These are phyloP conservation scores for Eudorina sp. DNA, from an alignment of 139 green algal species.

Conservation along the genomic window DNA sequence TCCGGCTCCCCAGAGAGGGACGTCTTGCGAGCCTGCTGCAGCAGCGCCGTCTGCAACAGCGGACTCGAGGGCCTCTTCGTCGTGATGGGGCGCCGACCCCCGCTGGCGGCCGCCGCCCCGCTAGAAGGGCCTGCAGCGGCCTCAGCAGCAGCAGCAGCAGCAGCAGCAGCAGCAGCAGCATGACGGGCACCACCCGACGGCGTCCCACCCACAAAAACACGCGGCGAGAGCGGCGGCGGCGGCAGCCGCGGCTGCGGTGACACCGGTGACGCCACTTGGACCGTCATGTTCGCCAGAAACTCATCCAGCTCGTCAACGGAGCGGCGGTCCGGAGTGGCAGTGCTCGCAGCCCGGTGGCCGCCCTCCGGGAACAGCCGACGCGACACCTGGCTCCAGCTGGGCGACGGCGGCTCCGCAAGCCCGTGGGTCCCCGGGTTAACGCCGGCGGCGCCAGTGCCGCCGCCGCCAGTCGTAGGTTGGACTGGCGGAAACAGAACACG, in stretches of 20 bases:
- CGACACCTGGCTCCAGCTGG: neutral
- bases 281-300: neutral
- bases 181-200: neutral
- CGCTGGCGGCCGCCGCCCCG: no score
- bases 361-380: neutral
- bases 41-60: constrained; percentile 2
- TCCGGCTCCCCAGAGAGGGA: neutral
- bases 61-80: neutral
- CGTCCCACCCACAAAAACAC: neutral
- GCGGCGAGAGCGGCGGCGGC: neutral
- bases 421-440: no score
- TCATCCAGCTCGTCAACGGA: constrained; percentile 9
- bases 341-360: neutral
- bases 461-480: neutral
- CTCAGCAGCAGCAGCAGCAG: neutral
- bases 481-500: neutral
- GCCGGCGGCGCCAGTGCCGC: neutral
- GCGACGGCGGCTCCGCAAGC: neutral
- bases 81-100: no score
- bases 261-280: constrained; percentile 39
- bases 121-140: no score
- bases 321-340: neutral
- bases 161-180: neutral
- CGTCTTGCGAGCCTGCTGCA: neutral
- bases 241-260: constrained; percentile 1